A percentile compares a stretch with the other conserved stretches of the same genome.
Evolutionary conservation across 768 basidiomycete genomes (phyloP).

Genomic region (Stropharia rugosoannulata): DNA sequence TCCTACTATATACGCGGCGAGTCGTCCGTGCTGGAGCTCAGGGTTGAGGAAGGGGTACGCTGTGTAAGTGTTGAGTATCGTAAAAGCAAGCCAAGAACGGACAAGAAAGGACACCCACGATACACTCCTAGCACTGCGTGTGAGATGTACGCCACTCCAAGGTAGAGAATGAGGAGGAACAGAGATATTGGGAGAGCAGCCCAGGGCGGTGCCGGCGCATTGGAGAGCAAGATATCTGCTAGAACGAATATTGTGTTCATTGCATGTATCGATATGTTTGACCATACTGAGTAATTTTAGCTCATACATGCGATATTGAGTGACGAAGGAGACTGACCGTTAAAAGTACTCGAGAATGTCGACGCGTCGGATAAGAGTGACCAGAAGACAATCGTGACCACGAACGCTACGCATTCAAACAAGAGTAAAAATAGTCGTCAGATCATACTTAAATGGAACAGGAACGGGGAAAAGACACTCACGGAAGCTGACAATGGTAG

Average conservation of each 20-base stretch:
- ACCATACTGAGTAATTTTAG: constrained; percentile 36
- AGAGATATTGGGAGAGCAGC: constrained; percentile 43
- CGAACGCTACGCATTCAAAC: constrained; percentile 40
- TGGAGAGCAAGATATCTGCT: constrained; percentile 57
- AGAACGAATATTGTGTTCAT: constrained; percentile 58
- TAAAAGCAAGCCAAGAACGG: background rate
- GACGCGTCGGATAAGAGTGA: constrained; percentile 41
- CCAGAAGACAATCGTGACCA: constrained; percentile 70
- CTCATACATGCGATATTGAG: background rate
- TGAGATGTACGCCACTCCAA: constrained; percentile 71
- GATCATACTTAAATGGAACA: background rate
- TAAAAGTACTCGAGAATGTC: constrained; percentile 39
- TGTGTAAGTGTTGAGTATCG: constrained; percentile 23
- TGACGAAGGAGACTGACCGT: constrained; percentile 29
- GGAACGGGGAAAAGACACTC: background rate
- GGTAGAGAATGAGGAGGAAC: constrained; percentile 51
- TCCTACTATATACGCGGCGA: constrained; percentile 65
- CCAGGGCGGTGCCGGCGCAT: constrained; percentile 54
- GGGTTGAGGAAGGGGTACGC: constrained; percentile 72
- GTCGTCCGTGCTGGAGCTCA: constrained; percentile 29
- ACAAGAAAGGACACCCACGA: constrained; percentile 35
- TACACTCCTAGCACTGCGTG: constrained; percentile 61
- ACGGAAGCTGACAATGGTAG: constrained; percentile 48
- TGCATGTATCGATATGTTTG: constrained; percentile 57
- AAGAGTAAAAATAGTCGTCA: background rate